phyloP scores from a whole-genome alignment of 2,329 filamentous ascomycete genomes.

The Apiospora pterosperma region DNA sequence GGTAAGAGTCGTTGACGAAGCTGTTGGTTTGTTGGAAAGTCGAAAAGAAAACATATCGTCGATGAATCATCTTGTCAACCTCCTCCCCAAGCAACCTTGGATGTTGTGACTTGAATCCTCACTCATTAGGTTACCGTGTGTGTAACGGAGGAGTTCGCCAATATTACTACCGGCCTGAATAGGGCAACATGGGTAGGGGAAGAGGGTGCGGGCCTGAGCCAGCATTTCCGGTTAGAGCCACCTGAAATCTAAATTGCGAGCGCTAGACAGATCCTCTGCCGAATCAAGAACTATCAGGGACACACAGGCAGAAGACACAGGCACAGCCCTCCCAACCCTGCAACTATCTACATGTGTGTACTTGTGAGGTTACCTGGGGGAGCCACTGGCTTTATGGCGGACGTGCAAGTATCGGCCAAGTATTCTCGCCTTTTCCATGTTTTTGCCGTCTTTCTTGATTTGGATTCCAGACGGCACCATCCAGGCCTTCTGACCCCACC shows the following conservation, averaged over 20 bases:
- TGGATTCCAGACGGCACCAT: neutral
- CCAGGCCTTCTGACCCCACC: neutral
- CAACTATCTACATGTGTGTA: neutral
- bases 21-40: neutral
- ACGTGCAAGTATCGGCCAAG: neutral
- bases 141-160: neutral
- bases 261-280: conserved; percentile 4
- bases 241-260: conserved; percentile 5
- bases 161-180: neutral
- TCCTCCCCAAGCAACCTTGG: neutral
- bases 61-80: neutral
- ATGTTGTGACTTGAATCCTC: neutral
- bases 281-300: neutral
- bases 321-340: neutral
- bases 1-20: neutral
- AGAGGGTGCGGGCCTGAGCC: neutral
- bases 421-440: neutral
- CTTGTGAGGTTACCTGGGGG: neutral
- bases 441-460: neutral
- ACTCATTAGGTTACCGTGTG: neutral
- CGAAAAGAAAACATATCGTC: neutral
- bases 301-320: neutral
- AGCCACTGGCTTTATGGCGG: neutral
- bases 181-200: neutral
- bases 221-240: neutral